Percentiles rank a stretch among this genome's conserved stretches.
Conservation (phyloP, 371 early-diverging fungal genomes). For the Actinomortierella ambigua region DNA sequence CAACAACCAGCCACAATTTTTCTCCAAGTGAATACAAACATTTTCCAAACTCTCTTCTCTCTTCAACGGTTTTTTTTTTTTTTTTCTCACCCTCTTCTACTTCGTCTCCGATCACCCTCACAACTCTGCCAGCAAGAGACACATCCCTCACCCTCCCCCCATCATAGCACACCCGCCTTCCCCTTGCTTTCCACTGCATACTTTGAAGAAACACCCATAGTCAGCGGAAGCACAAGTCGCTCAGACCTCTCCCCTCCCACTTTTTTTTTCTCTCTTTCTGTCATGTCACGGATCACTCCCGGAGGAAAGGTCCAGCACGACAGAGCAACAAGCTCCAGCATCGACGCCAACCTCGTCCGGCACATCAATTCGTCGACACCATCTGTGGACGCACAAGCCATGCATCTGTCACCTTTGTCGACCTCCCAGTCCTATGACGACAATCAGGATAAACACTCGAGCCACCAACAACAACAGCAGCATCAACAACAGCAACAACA, state of each 20-base stretch:
- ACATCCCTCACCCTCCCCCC: background rate
- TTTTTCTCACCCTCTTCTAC: background rate
- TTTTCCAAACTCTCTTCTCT: background rate
- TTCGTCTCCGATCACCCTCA: background rate
- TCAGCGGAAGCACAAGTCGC: too few species aligned
- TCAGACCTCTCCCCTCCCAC: background rate
- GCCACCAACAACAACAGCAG: background rate
- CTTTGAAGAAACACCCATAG: background rate
- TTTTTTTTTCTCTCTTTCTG: background rate
- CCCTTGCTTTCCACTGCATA: background rate
- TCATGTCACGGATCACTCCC: background rate
- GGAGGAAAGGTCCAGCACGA: background rate
- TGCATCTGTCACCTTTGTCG: background rate
- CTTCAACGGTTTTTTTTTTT: background rate
- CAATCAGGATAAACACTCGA: conserved; percentile 1
- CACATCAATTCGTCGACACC: background rate
- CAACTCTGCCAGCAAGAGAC: background rate
- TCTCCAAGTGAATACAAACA: too few species aligned
- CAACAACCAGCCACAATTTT: too few species aligned
- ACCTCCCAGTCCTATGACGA: background rate
- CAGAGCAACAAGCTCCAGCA: background rate
- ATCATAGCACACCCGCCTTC: background rate
- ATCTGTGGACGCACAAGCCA: background rate
- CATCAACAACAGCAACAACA: background rate
- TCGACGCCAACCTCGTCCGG: background rate